Evolutionary conservation across 2,329 filamentous ascomycete genomes (phyloP).

Genomic region (Colletotrichum sp.): DNA sequence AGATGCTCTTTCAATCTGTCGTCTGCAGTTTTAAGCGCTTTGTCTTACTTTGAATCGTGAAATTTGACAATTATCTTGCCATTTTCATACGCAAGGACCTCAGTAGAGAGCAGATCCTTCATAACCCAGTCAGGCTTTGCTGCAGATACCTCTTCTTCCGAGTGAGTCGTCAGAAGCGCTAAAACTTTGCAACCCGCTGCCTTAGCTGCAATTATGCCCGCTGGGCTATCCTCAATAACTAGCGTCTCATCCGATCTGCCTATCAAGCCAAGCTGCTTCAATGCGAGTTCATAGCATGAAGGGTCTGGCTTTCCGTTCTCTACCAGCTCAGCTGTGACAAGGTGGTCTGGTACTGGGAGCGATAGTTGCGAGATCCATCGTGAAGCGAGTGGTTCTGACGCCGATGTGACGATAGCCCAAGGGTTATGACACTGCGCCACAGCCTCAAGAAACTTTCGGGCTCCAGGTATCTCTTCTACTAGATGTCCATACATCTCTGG

Average conservation of each 20-base stretch:
- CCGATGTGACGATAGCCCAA: neutral
- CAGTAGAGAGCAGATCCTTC: neutral
- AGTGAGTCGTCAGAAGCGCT: neutral
- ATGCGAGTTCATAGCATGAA: neutral
- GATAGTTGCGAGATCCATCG: neutral
- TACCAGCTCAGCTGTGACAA: neutral
- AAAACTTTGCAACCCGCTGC: neutral
- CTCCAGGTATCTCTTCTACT: neutral
- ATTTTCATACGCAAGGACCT: neutral
- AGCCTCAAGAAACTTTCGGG: neutral
- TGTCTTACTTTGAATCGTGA: neutral
- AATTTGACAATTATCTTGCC: neutral
- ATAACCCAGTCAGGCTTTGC: neutral
- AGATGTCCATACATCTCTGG: neutral
- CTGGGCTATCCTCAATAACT: neutral
- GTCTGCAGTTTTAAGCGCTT: neutral
- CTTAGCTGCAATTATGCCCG: neutral
- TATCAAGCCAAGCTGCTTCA: neutral
- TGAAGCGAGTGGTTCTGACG: neutral
- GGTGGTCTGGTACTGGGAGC: neutral
- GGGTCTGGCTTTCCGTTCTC: neutral
- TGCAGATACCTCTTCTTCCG: neutral
- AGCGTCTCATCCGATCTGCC: neutral
- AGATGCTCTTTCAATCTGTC: neutral
- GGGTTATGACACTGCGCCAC: neutral